Percentiles rank a stretch among this genome's conserved stretches.
These are phyloP conservation scores for Fusarium sambucinum DNA, from an alignment of 2,329 filamentous ascomycete genomes.

Conservation along the genomic window DNA sequence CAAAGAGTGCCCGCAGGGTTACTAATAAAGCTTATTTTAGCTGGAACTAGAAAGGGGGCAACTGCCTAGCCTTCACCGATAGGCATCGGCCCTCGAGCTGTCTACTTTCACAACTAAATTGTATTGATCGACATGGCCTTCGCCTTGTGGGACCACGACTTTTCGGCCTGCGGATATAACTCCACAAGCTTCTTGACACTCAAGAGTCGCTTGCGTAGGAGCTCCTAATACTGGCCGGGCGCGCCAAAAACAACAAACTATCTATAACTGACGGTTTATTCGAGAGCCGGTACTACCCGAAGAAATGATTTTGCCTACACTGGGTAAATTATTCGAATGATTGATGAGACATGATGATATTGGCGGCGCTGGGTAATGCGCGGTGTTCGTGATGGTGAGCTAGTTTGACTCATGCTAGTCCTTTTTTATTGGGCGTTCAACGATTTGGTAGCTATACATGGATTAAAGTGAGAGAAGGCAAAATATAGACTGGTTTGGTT, in stretches of 20 bases:
- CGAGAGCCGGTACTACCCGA: neutral
- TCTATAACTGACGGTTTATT: neutral
- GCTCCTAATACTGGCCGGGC: constrained; percentile 7
- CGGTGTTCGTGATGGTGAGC: constrained; percentile 4
- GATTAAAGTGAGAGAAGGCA: constrained; percentile 1
- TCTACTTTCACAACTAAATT: constrained; percentile 1
- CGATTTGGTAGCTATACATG: constrained; percentile 10
- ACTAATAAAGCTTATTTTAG: constrained; percentile 1
- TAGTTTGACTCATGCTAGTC: constrained; percentile 30
- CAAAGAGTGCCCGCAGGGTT: constrained; percentile 1
- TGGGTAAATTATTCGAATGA: constrained; percentile 14
- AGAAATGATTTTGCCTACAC: neutral
- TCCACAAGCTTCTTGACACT: neutral
- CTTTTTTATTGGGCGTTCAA: constrained; percentile 28
- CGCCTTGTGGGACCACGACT: neutral
- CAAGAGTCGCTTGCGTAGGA: constrained; percentile 8
- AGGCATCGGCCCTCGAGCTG: constrained; percentile 2
- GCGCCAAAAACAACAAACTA: constrained; percentile 4
- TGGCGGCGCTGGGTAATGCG: constrained; percentile 6
- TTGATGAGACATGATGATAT: constrained; percentile 28
- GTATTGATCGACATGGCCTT: constrained; percentile 17
- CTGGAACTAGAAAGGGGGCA: neutral
- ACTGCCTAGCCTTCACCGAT: neutral
- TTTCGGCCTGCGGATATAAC: constrained; percentile 2
- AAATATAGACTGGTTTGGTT: constrained; percentile 14